Evolutionary conservation across 345 rosid genomes (phyloP).

Genomic region (Murraya koenigii): DNA sequence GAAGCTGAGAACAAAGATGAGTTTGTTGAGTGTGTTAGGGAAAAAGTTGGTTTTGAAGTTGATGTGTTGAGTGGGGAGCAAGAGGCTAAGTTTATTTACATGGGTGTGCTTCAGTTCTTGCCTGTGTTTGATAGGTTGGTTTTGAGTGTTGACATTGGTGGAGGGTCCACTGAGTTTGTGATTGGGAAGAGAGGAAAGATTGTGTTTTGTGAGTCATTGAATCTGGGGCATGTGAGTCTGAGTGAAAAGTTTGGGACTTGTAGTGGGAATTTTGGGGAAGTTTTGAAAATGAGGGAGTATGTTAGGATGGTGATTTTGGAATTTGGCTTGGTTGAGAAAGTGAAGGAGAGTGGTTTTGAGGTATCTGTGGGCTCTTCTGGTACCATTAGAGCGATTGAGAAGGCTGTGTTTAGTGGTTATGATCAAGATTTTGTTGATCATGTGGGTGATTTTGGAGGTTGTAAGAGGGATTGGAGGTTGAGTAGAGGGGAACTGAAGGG

Average conservation of each 20-base stretch:
- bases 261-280: conserved; percentile 6
- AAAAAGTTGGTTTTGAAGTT: conserved; percentile 37
- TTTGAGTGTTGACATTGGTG: conserved; percentile 62
- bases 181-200: conserved; percentile 46
- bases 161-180: conserved; percentile 73
- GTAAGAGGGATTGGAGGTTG: conserved; percentile 62
- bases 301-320: conserved; percentile 35
- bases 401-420: conserved; percentile 52
- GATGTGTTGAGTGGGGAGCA: conserved; percentile 59
- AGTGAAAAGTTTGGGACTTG: conserved; percentile 39
- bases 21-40: conserved; percentile 32
- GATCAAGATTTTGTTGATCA: conserved; percentile 22
- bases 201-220: conserved; percentile 49
- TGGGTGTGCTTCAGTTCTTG: conserved; percentile 65
- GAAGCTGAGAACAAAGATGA: conserved; percentile 43
- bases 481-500: conserved; percentile 38
- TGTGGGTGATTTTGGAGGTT: conserved; percentile 25
- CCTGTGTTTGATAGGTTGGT: conserved; percentile 48
- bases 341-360: conserved; percentile 49
- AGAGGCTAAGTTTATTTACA: conserved; percentile 55
- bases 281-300: conserved; percentile 41
- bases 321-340: conserved; percentile 43
- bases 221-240: conserved; percentile 62
- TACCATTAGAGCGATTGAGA: conserved; percentile 58
- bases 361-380: conserved; percentile 68